These are phyloP conservation scores for Cynanchum wilfordii DNA, from an alignment of 257 asterid species.

Conservation along the genomic window DNA sequence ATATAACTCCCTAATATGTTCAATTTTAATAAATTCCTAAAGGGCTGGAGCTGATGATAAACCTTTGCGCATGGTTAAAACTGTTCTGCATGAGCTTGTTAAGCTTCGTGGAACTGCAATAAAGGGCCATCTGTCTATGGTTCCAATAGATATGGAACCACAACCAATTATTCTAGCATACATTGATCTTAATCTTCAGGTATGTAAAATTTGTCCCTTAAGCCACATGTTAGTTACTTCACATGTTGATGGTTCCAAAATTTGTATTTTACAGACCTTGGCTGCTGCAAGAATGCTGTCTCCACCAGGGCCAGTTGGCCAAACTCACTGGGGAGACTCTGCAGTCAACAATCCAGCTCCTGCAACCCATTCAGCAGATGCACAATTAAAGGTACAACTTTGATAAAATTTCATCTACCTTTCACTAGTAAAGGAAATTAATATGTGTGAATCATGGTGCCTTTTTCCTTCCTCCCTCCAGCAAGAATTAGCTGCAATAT, in stretches of 20 bases:
- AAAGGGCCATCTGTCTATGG: slow-evolving; percentile 97
- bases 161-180: slow-evolving; percentile 97
- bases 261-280: slow-evolving; percentile 57
- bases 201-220: slow-evolving; percentile 13
- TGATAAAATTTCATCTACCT: not conserved
- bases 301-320: slow-evolving; percentile 87
- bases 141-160: slow-evolving; percentile 96
- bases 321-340: slow-evolving; percentile 95
- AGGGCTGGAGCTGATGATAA: slow-evolving; percentile 99
- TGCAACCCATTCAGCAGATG: slow-evolving; percentile 79
- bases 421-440: not conserved
- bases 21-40: slow-evolving; percentile 15
- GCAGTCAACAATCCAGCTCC: slow-evolving; percentile 74
- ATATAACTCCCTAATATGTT: not conserved
- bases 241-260: not conserved
- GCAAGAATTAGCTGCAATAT: slow-evolving; percentile 99
- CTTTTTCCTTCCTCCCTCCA: slow-evolving; percentile 31
- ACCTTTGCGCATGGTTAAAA: slow-evolving; percentile 98
- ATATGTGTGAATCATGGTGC: not conserved
- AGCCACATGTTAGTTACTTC: not conserved
- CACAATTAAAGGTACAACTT: slow-evolving; percentile 73
- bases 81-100: slow-evolving; percentile 97
- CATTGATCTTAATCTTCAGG: slow-evolving; percentile 99
- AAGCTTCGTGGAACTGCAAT: slow-evolving; percentile 98
- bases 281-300: slow-evolving; percentile 99